phyloP scores from a whole-genome alignment of 345 rosid genomes.

The Camelina sativa region DNA sequence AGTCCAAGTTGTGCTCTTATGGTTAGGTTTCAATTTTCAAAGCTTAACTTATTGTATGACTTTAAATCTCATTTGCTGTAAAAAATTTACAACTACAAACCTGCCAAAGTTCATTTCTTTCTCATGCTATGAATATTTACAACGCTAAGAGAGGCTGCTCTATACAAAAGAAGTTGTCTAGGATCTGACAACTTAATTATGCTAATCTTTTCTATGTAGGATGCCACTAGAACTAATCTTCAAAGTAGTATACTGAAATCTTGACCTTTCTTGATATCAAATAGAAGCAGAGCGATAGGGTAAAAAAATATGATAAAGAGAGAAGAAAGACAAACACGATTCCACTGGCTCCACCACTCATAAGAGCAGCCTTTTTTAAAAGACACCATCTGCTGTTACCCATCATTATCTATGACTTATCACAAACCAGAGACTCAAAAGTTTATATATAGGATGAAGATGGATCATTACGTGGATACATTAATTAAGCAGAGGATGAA shows the following conservation, averaged over 20 bases:
- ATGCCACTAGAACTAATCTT: no score
- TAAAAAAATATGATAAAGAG: background rate
- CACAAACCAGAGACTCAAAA: background rate
- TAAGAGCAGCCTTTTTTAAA: slow-evolving; percentile 40
- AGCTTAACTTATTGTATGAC: background rate
- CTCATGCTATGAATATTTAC: no score
- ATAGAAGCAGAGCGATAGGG: background rate
- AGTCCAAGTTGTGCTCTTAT: background rate
- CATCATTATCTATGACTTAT: slow-evolving; percentile 4
- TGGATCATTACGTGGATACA: background rate
- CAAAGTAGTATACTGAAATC: no score
- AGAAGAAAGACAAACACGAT: slow-evolving; percentile 24
- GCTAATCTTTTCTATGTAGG: no score
- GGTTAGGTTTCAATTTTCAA: background rate
- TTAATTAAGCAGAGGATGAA: background rate
- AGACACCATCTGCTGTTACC: slow-evolving; percentile 31
- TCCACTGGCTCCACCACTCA: slow-evolving; percentile 36
- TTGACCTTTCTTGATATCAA: background rate
- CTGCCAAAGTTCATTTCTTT: no score
- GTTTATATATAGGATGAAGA: background rate
- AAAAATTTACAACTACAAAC: no score
- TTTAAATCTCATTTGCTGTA: no score
- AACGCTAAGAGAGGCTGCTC: no score
- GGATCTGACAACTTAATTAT: no score
- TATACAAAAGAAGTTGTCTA: no score